phyloP scores from a whole-genome alignment of 2,329 filamentous ascomycete species.

The Fusarium oligoseptatum region DNA sequence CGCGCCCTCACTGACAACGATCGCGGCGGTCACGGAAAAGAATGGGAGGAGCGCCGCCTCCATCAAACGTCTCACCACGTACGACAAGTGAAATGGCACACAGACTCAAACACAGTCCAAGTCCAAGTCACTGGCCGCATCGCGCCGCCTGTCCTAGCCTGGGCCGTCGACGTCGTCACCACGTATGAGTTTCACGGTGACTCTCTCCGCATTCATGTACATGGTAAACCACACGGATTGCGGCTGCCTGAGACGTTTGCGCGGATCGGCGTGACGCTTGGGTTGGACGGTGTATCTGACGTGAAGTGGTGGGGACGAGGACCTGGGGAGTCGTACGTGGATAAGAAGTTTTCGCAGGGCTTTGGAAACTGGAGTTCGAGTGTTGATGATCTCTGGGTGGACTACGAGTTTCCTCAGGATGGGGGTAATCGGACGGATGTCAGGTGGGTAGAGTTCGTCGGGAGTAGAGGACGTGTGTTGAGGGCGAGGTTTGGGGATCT shows the following conservation, averaged over 20 bases:
- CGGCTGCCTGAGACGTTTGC: slow-evolving; percentile 70
- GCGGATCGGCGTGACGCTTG: slow-evolving; percentile 71
- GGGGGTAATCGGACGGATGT: slow-evolving; percentile 74
- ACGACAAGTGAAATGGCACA: slow-evolving; percentile 51
- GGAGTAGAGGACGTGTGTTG: slow-evolving; percentile 57
- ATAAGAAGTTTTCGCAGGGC: slow-evolving; percentile 73
- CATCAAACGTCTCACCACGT: slow-evolving; percentile 62
- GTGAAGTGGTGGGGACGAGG: slow-evolving; percentile 74
- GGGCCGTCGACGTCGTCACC: slow-evolving; percentile 65
- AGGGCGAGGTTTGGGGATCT: slow-evolving; percentile 61
- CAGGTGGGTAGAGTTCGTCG: slow-evolving; percentile 57
- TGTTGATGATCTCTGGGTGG: slow-evolving; percentile 67
- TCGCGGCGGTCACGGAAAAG: slow-evolving; percentile 61
- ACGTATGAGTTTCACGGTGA: slow-evolving; percentile 68
- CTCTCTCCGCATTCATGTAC: slow-evolving; percentile 61
- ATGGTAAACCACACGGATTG: slow-evolving; percentile 57
- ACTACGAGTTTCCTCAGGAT: slow-evolving; percentile 79
- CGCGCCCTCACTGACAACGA: slow-evolving; percentile 78
- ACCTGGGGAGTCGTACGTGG: slow-evolving; percentile 74
- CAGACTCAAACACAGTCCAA: slow-evolving; percentile 49
- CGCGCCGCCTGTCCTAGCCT: slow-evolving; percentile 74
- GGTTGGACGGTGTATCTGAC: slow-evolving; percentile 53
- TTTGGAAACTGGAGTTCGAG: slow-evolving; percentile 65
- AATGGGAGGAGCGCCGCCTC: slow-evolving; percentile 66
- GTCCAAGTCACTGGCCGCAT: slow-evolving; percentile 66